Evolutionary conservation across 352 stramenopile species (phyloP), one percentile per base, ranked within the genome.

Genomic region (Phytopythium oedochilum): DNA sequence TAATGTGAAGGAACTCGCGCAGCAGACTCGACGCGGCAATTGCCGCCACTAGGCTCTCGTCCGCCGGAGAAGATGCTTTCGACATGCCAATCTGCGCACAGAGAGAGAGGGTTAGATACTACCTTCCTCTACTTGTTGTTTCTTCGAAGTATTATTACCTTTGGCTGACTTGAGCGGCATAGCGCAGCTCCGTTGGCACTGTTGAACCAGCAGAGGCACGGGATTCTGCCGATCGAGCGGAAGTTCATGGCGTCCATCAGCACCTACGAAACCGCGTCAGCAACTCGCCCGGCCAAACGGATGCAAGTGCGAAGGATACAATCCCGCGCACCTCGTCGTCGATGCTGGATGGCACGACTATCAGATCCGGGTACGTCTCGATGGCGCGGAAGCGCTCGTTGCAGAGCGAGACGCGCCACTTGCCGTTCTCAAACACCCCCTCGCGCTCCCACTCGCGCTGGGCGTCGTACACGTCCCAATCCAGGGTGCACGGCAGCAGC

Each of bases 331-430:
- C 84, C 43, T 83, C 86, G 55, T 98, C 96, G 23, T 92, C 75
- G 20, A 98, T 79, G 15, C 70, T 80, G 5, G 81, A 54, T 7
- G 97, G 97, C 20, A 98, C 95, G n/a, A 97, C 83, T 34, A 99
- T 63, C 7, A 96, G 76, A 20, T 87, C 83, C 0, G 97, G 96
- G 66, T 99, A 99, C 26, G 90, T 97, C 25, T 92, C 73, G 56
- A 95, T 98, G 49, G 95, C 61, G 2, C 57, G 51, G 56, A 96
- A 97, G 55, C 69, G 75, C 34, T 82, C 61, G 52, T 94, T 94
- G 32, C 84, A 62, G 50, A 55, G 66, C 0, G 77, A 74, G 18
- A 89, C 62, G 31, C 83, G 66, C 83, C 83, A 94, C 36, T 81
- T 78, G 28, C 61, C 66, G 48, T 73, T 85, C 23, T 88, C 74